Percentiles rank a stretch among this genome's conserved stretches.
Evolutionary conservation across 2,329 filamentous ascomycete genomes (phyloP).

Genomic region (Fusarium sp.): DNA sequence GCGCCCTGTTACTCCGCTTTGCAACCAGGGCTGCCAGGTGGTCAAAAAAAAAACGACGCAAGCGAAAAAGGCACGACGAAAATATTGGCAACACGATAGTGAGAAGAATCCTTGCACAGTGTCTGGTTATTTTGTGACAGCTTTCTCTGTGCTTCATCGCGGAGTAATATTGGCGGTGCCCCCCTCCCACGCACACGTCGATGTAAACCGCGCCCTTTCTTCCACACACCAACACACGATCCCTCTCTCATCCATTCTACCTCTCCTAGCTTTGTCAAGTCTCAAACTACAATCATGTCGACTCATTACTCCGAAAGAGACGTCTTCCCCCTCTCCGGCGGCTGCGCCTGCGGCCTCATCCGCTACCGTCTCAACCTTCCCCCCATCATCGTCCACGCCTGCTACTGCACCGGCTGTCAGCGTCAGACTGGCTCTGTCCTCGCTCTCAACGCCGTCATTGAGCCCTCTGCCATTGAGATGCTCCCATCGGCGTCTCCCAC

Average conservation of each 20-base stretch:
- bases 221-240: slow-evolving; percentile 1
- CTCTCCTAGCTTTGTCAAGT: slow-evolving; percentile 4
- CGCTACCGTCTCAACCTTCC: slow-evolving; percentile 74
- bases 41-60: neutral
- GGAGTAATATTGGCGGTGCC: neutral
- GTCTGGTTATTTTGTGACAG: neutral
- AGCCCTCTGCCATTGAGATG: slow-evolving; percentile 51
- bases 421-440: slow-evolving; percentile 57
- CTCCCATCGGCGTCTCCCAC: slow-evolving; percentile 44
- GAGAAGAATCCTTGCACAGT: neutral
- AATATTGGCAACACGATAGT: neutral
- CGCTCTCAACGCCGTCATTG: slow-evolving; percentile 57
- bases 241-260: neutral
- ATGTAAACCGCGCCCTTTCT: slow-evolving; percentile 10
- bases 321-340: slow-evolving; percentile 54
- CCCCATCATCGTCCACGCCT: slow-evolving; percentile 59
- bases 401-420: slow-evolving; percentile 62
- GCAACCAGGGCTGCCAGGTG: neutral
- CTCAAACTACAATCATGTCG: slow-evolving; percentile 23
- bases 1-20: slow-evolving; percentile 36
- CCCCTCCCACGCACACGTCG: neutral
- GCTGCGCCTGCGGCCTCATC: slow-evolving; percentile 77
- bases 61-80: neutral
- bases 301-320: slow-evolving; percentile 44
- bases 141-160: neutral